These are phyloP conservation scores for Populus euphratica DNA, from an alignment of 345 rosid species.

Conservation along the genomic window DNA sequence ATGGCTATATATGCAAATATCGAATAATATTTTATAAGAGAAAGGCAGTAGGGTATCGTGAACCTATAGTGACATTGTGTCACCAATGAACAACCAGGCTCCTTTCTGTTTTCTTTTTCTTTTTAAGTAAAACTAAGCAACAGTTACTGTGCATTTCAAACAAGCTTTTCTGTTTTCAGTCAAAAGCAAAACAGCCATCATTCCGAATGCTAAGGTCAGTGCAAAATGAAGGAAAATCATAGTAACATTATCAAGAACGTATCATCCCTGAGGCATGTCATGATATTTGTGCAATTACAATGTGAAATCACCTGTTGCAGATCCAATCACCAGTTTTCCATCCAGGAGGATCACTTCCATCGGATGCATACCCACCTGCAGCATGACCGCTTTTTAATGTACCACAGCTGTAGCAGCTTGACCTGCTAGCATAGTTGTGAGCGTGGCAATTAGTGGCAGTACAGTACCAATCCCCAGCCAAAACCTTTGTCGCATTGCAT, in stretches of 20 bases:
- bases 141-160: background rate
- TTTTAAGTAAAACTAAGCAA: background rate
- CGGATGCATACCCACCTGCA: slow-evolving; percentile 5
- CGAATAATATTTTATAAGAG: background rate
- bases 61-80: background rate
- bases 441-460: slow-evolving; percentile 53
- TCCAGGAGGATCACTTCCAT: slow-evolving; percentile 39
- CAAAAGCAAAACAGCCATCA: background rate
- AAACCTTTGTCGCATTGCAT: slow-evolving; percentile 49
- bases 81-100: too few relatives aligned
- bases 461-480: slow-evolving; percentile 89
- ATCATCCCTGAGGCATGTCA: background rate
- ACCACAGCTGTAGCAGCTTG: slow-evolving; percentile 69
- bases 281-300: background rate
- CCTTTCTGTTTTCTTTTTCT: too few relatives aligned
- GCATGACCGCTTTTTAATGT: slow-evolving; percentile 42
- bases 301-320: slow-evolving; percentile 49
- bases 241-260: background rate
- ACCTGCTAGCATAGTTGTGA: slow-evolving; percentile 72
- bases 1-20: background rate
- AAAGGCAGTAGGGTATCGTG: background rate
- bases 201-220: background rate
- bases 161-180: background rate
- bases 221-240: background rate
- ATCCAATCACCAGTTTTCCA: slow-evolving; percentile 92